These are phyloP conservation scores for Pichia sp. DNA, from an alignment of 1,139 yeast species.

Conservation along the genomic window DNA sequence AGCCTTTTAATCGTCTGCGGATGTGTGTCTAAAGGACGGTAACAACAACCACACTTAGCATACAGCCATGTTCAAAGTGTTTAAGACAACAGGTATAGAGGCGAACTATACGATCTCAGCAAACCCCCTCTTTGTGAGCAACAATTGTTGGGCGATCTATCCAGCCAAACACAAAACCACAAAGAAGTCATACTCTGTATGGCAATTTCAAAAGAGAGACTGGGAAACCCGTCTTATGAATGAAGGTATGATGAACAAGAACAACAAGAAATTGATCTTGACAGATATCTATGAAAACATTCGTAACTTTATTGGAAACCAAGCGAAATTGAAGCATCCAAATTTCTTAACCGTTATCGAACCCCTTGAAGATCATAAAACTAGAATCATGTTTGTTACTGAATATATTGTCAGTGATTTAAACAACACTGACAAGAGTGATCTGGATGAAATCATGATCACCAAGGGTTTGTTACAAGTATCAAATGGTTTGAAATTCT, in stretches of 20 bases:
- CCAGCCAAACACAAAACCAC: slow-evolving; percentile 72
- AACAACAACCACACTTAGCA: not conserved
- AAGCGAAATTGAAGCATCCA: slow-evolving; percentile 87
- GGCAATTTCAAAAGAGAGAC: slow-evolving; percentile 81
- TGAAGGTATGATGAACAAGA: slow-evolving; percentile 45
- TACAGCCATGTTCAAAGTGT: slow-evolving; percentile 33
- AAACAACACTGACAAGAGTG: slow-evolving; percentile 40
- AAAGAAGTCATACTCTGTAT: slow-evolving; percentile 69
- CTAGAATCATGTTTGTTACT: slow-evolving; percentile 78
- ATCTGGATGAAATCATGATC: slow-evolving; percentile 65
- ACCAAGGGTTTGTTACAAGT: slow-evolving; percentile 84
- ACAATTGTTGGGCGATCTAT: slow-evolving; percentile 85
- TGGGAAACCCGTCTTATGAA: slow-evolving; percentile 58
- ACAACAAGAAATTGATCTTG: slow-evolving; percentile 32
- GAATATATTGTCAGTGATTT: slow-evolving; percentile 70
- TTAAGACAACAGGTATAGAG: slow-evolving; percentile 56
- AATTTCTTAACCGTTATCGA: slow-evolving; percentile 79
- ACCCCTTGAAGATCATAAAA: slow-evolving; percentile 84
- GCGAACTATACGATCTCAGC: slow-evolving; percentile 72
- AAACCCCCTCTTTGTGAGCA: slow-evolving; percentile 62
- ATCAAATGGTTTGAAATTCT: slow-evolving; percentile 74
- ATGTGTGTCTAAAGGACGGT: too few relatives aligned
- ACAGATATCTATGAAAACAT: slow-evolving; percentile 37
- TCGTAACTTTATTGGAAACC: slow-evolving; percentile 58
- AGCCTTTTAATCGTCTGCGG: too few relatives aligned